These are phyloP conservation scores for Sphaerulina populicola DNA, from an alignment of 2,329 filamentous ascomycete genomes.

Conservation along the genomic window DNA sequence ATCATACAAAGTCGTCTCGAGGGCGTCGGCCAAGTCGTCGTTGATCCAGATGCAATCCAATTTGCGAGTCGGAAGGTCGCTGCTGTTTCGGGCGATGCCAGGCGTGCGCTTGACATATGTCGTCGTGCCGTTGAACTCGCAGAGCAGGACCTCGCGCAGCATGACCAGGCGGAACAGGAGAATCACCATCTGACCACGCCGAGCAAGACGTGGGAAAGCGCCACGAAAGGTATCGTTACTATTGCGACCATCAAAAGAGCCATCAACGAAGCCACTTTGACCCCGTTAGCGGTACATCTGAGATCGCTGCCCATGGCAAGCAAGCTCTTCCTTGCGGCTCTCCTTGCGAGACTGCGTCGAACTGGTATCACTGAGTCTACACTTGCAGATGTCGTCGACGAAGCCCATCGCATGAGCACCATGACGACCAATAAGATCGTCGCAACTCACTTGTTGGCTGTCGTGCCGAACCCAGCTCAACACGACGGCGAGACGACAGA, in stretches of 20 bases:
- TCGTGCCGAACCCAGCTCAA: slow-evolving; percentile 28
- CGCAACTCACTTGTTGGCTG: slow-evolving; percentile 51
- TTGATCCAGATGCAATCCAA: slow-evolving; percentile 87
- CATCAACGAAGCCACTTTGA: slow-evolving; percentile 90
- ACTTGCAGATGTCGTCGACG: slow-evolving; percentile 81
- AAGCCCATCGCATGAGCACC: slow-evolving; percentile 62
- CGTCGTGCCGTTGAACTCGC: slow-evolving; percentile 90
- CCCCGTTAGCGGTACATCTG: slow-evolving; percentile 81
- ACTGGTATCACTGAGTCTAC: slow-evolving; percentile 82
- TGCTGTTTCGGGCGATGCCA: slow-evolving; percentile 87
- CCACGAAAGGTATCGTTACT: slow-evolving; percentile 58
- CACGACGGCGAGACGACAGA: slow-evolving; percentile 23
- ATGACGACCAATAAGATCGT: slow-evolving; percentile 53
- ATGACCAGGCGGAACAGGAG: slow-evolving; percentile 24
- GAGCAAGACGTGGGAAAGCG: slow-evolving; percentile 46
- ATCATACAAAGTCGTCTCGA: slow-evolving; percentile 93
- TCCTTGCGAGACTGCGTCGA: slow-evolving; percentile 68
- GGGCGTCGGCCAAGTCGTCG: slow-evolving; percentile 72
- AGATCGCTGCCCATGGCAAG: slow-evolving; percentile 70
- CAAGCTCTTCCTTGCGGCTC: slow-evolving; percentile 76
- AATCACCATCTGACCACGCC: slow-evolving; percentile 50
- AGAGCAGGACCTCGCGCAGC: slow-evolving; percentile 54
- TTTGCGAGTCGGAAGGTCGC: slow-evolving; percentile 96
- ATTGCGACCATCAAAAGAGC: slow-evolving; percentile 90
- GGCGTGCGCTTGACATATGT: slow-evolving; percentile 89